Base-by-base conservation (phyloP, 208 protist species). In the Herpetomonas tarakana region DNA sequence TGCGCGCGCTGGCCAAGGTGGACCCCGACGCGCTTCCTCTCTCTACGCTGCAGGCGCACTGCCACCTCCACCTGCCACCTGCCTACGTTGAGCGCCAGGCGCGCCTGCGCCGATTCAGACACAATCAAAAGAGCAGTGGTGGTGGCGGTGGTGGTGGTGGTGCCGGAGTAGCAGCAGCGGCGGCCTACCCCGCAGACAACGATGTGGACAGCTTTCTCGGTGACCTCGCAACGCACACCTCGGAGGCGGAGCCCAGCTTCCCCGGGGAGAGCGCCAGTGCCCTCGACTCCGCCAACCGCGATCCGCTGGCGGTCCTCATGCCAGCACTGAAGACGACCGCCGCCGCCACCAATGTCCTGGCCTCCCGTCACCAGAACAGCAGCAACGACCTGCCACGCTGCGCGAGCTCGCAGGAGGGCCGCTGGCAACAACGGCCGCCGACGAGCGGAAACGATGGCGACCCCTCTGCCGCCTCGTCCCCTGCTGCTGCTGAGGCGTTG, bases 11-110 rank as follows among this genome's bases (percentile, higher is more conserved):
- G 18, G 72, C 71, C 1, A 73, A 81, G 56, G 58, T 91, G n/a
- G 58, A 78, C 58, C 50, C 69, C 0, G 71, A 85, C 21, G 74
- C 80, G 11, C 65, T 87, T n/a, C 79, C 70, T 12, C 49, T 83
- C 28, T 27, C 58, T 4, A 78, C 76, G 12, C 19, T 83, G 21
- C 49, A 71, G 47, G 52, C 45, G 16, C 61, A 69, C 30, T 73
- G 69, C 35, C 66, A 67, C 1, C 28, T 70, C 3, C 44, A 47
- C 0, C 61, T 78, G 16, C 19, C 61, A 2, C 44, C 49, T 16
- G 35, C 35, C 9, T 41, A 41, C 35, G 14, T 41, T 6, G 14
- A 41, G 35, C 35, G 14, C 9, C 35, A 41, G 35, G 9, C 6
- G 35, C n/a, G n/a, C n/a, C n/a, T n/a, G n/a, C n/a, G n/a, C n/a